Percentiles rank a stretch among this genome's conserved stretches.
phyloP scores from a whole-genome alignment of 2,329 filamentous ascomycete genomes.

The Botrytis fragariae region DNA sequence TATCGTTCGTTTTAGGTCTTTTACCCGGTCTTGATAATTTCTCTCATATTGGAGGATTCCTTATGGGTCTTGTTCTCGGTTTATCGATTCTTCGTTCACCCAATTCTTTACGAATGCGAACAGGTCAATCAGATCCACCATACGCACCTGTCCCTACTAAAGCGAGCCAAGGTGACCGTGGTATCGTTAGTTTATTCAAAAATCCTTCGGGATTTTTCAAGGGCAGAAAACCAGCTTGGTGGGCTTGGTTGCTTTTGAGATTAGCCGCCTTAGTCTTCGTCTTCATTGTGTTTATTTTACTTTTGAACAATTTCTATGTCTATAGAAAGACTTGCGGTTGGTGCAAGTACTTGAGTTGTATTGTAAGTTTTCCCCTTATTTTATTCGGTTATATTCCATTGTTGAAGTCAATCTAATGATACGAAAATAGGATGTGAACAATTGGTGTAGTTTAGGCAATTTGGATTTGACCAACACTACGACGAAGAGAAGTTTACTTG shows the following conservation, averaged over 20 bases:
- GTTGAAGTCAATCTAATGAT: not conserved
- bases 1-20: slow-evolving; percentile 89
- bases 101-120: slow-evolving; percentile 70
- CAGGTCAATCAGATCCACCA: slow-evolving; percentile 65
- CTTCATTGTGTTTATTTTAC: slow-evolving; percentile 78
- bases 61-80: slow-evolving; percentile 86
- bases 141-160: slow-evolving; percentile 64
- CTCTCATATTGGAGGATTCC: slow-evolving; percentile 91
- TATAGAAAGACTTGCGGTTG: slow-evolving; percentile 74
- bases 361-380: slow-evolving; percentile 60
- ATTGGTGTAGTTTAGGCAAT: slow-evolving; percentile 58
- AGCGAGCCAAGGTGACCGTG: slow-evolving; percentile 30
- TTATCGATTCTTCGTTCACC: slow-evolving; percentile 88
- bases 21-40: slow-evolving; percentile 96
- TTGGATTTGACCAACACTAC: slow-evolving; percentile 26
- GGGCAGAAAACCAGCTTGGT: slow-evolving; percentile 89
- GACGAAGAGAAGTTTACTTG: slow-evolving; percentile 31
- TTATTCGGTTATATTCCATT: not conserved
- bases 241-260: slow-evolving; percentile 92
- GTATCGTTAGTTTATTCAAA: slow-evolving; percentile 50
- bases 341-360: slow-evolving; percentile 93
- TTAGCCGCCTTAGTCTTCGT: slow-evolving; percentile 75
- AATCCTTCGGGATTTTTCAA: slow-evolving; percentile 80
- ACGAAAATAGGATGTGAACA: slow-evolving; percentile 70
- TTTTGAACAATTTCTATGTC: slow-evolving; percentile 89